These are phyloP conservation scores for Suhomyces maxii DNA, from an alignment of 1,139 yeast species.

Conservation along the genomic window DNA sequence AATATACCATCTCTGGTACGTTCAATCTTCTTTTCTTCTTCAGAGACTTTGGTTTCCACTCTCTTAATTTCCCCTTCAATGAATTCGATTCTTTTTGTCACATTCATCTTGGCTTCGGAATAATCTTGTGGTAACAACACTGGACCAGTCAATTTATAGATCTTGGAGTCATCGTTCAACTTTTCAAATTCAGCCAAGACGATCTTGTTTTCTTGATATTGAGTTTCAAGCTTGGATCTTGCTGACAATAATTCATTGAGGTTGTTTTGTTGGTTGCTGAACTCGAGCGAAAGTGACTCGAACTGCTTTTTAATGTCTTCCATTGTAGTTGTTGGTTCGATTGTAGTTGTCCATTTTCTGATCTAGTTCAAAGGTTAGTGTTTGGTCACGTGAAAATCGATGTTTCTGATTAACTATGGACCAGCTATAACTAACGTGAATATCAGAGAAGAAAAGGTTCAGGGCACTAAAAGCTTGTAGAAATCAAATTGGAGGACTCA, in stretches of 20 bases:
- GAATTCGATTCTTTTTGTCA: constrained; percentile 83
- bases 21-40: constrained; percentile 53
- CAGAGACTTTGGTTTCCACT: constrained; percentile 59
- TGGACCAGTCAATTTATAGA: constrained; percentile 90
- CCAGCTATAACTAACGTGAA: too few species aligned
- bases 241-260: constrained; percentile 53
- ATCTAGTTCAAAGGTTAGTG: not conserved
- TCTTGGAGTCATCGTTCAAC: constrained; percentile 61
- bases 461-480: too few species aligned
- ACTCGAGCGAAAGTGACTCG: constrained; percentile 42
- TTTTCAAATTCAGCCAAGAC: constrained; percentile 78
- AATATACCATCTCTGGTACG: constrained; percentile 49
- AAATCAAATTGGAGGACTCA: too few species aligned
- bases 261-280: constrained; percentile 34
- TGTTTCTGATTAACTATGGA: too few species aligned
- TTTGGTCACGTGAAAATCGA: not conserved
- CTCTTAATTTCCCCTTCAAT: constrained; percentile 73
- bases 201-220: constrained; percentile 85
- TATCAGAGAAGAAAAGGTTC: too few species aligned
- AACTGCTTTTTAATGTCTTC: constrained; percentile 33
- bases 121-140: constrained; percentile 87
- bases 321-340: constrained; percentile 15
- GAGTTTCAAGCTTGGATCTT: constrained; percentile 74
- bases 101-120: constrained; percentile 78
- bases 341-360: not conserved